Conservation (phyloP, 768 basidiomycete genomes). For the Boletus barrowsii region DNA sequence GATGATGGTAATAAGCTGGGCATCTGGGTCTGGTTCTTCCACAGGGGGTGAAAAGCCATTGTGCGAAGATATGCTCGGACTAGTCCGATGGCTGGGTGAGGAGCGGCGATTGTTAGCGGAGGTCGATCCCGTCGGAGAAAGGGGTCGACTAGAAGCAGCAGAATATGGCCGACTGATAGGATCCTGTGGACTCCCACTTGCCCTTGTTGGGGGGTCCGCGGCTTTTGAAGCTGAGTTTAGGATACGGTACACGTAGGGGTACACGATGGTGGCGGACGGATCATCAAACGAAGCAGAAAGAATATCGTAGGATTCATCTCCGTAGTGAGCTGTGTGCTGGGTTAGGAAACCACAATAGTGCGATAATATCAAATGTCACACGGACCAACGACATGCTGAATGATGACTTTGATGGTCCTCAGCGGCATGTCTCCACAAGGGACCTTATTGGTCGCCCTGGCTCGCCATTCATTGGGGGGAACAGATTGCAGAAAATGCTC, state of each 20-base stretch:
- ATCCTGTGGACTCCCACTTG: constrained; percentile 32
- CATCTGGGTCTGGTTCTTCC: constrained; percentile 86
- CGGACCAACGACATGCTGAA: constrained; percentile 95
- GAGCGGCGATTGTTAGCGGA: constrained; percentile 54
- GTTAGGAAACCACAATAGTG: constrained; percentile 17
- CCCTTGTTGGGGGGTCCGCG: constrained; percentile 32
- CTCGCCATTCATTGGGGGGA: constrained; percentile 94
- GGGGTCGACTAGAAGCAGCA: constrained; percentile 62
- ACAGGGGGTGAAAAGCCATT: constrained; percentile 52
- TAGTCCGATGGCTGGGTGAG: constrained; percentile 63
- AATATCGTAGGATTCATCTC: constrained; percentile 87
- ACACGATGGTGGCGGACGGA: constrained; percentile 95
- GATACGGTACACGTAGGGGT: constrained; percentile 92
- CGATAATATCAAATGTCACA: constrained; percentile 18
- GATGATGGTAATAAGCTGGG: constrained; percentile 76
- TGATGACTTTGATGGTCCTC: constrained; percentile 95
- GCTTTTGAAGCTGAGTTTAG: constrained; percentile 63
- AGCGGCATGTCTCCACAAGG: constrained; percentile 98
- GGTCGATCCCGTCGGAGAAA: constrained; percentile 65
- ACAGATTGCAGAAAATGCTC: constrained; percentile 93
- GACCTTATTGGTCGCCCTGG: constrained; percentile 83
- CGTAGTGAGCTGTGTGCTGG: constrained; percentile 61
- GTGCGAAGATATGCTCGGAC: constrained; percentile 62
- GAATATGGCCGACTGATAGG: constrained; percentile 48
- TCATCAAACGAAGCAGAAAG: constrained; percentile 90